These are phyloP conservation scores for Cadophora sp. DNA, from an alignment of 2,329 filamentous ascomycete species.

Conservation along the genomic window DNA sequence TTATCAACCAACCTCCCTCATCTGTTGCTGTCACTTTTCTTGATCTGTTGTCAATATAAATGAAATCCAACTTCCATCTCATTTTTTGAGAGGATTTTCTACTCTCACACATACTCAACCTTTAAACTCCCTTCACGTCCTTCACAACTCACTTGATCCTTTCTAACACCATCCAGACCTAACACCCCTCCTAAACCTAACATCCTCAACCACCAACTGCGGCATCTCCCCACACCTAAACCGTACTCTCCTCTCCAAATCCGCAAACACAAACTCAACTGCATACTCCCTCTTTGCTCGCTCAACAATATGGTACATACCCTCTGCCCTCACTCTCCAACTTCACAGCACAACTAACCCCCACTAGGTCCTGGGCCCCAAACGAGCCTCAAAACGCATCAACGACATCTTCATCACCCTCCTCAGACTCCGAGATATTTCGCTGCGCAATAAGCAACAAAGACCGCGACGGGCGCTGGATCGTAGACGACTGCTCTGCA, in stretches of 20 bases:
- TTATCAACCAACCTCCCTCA: conserved; percentile 8
- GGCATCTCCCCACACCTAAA: conserved; percentile 68
- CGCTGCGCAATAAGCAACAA: conserved; percentile 61
- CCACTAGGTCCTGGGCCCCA: conserved; percentile 61
- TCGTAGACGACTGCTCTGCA: conserved; percentile 60
- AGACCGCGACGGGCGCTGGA: conserved; percentile 62
- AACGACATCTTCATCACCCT: conserved; percentile 33
- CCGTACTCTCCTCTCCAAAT: conserved; percentile 56
- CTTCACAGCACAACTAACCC: conserved; percentile 56
- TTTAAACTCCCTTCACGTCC: background rate
- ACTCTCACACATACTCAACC: too few relatives aligned
- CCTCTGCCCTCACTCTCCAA: conserved; percentile 44
- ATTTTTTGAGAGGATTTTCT: background rate
- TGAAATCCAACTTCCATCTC: background rate
- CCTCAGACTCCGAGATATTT: conserved; percentile 45
- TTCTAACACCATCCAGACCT: conserved; percentile 35
- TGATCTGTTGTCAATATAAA: background rate
- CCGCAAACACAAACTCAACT: conserved; percentile 54
- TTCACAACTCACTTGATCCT: background rate
- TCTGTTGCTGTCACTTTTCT: background rate
- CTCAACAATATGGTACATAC: conserved; percentile 55
- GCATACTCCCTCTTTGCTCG: conserved; percentile 59
- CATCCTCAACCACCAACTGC: conserved; percentile 56
- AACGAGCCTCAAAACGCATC: conserved; percentile 60
- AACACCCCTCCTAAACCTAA: conserved; percentile 45